Conservation (phyloP, 306 rosid genomes). For the Lithocarpus polystachyus region DNA sequence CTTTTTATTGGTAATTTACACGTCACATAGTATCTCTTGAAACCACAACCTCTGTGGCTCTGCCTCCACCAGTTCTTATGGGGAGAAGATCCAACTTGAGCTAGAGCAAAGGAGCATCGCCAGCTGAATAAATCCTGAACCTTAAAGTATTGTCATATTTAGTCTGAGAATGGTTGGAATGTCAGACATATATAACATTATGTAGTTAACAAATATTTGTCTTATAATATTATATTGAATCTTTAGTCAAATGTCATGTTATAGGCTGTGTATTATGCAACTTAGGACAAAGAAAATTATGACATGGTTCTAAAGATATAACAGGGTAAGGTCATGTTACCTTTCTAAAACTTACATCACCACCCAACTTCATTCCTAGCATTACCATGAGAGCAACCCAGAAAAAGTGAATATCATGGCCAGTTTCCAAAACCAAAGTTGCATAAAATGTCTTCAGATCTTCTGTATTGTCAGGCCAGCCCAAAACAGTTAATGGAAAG, state of each 20-base stretch:
- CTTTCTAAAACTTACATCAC: conserved; percentile 69
- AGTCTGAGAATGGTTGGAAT: not conserved
- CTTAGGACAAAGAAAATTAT: not conserved
- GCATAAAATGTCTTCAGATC: conserved; percentile 89
- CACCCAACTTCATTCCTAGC: conserved; percentile 86
- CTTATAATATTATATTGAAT: not conserved
- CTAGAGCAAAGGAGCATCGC: not conserved
- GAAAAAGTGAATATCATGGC: conserved; percentile 87
- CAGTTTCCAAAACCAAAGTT: conserved; percentile 93
- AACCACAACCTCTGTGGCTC: not conserved
- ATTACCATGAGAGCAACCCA: conserved; percentile 99
- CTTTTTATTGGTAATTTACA: no score
- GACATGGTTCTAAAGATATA: not conserved
- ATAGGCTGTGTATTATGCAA: not conserved
- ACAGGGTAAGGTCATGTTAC: conserved; percentile 29
- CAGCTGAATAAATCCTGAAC: not conserved
- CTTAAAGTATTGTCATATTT: not conserved
- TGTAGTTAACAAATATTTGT: not conserved
- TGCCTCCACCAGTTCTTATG: not conserved
- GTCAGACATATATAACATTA: not conserved
- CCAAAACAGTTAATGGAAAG: conserved; percentile 82
- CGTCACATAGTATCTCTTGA: not conserved
- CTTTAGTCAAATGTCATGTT: not conserved
- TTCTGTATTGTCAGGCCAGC: conserved; percentile 87
- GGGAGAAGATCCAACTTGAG: not conserved